Base-by-base conservation (phyloP, 192 early-diverging fungal species). In the Linnemannia exigua region DNA sequence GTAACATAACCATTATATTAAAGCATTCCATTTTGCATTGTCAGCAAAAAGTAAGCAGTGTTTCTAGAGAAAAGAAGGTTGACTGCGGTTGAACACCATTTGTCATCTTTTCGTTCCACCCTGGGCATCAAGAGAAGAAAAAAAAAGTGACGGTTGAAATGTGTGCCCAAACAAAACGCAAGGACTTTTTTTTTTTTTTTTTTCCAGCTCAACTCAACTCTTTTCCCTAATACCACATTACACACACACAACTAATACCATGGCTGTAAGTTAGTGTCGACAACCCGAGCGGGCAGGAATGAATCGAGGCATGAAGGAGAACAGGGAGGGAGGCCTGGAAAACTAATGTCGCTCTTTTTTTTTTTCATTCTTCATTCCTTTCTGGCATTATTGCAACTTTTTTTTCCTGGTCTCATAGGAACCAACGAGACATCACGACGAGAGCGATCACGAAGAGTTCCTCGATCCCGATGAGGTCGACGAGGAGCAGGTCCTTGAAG, bases 381-480 rank as follows among this genome's bases (percentile, higher is more conserved):
- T 22, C 41, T 44, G 41, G 5, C 41, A 44, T 44, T 44, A 9
- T 9, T 44, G 5, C 41, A 44, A 44, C 9, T 44, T 44, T 44
- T 44, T 44, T 44, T 73, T 82, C 63, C 67, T 68, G n/a, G n/a
- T 76, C 28, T 67, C 82, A 35, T 52, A 89, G 79, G 84, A 88
- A 81, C 75, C 82, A 51, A 67, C 81, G 84, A 52, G 88, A 70
- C 58, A 63, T 33, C 82, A 91, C 75, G 88, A 88, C 70, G 89
- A 82, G 31, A 89, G 89, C 67, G 79, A 89, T 79, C 80, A 91
- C 67, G 88, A 93, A 33, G 85, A 84, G 52, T 88, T 91, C 51
- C 79, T 91, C 31, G 89, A 90, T 41, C 85, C 74, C 37, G 89
- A 91, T 85, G 90, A 89, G 66, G 87, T 87, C 31, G 93, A 90